Conservation (phyloP, 2,329 filamentous ascomycete species). For the Curvularia spicifera region DNA sequence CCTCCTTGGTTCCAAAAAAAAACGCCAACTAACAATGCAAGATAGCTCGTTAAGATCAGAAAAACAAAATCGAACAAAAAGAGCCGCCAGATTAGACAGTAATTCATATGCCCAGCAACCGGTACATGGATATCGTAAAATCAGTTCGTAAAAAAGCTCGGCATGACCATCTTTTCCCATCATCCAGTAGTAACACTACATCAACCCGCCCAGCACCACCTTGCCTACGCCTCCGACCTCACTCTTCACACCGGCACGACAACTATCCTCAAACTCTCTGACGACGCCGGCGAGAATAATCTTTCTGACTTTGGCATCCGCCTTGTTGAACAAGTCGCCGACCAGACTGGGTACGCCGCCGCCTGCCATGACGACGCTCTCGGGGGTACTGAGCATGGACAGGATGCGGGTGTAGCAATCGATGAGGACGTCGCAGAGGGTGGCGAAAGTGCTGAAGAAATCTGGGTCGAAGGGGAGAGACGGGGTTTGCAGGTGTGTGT, state of each 20-base stretch:
- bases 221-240: slow-evolving; percentile 88
- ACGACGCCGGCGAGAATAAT: slow-evolving; percentile 86
- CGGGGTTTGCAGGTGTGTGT: slow-evolving; percentile 87
- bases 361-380: slow-evolving; percentile 45
- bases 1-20: too few species aligned
- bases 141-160: too few species aligned
- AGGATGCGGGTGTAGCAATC: slow-evolving; percentile 86
- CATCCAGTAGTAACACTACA: slow-evolving; percentile 53
- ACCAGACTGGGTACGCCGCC: slow-evolving; percentile 54
- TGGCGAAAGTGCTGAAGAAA: slow-evolving; percentile 95
- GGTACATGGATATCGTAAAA: too few species aligned
- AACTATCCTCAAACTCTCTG: slow-evolving; percentile 91
- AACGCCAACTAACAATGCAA: too few species aligned
- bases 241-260: slow-evolving; percentile 73
- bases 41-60: too few species aligned
- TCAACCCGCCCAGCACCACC: slow-evolving; percentile 85
- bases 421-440: slow-evolving; percentile 92
- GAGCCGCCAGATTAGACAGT: too few species aligned
- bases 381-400: slow-evolving; percentile 74
- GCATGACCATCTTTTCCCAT: not conserved
- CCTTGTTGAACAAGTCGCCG: slow-evolving; percentile 87
- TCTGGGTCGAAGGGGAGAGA: slow-evolving; percentile 94
- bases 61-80: not conserved
- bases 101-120: not conserved
- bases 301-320: slow-evolving; percentile 84